Evolutionary conservation across 371 early-diverging fungal species (phyloP).

Genomic region (Apophysomyces sp.): DNA sequence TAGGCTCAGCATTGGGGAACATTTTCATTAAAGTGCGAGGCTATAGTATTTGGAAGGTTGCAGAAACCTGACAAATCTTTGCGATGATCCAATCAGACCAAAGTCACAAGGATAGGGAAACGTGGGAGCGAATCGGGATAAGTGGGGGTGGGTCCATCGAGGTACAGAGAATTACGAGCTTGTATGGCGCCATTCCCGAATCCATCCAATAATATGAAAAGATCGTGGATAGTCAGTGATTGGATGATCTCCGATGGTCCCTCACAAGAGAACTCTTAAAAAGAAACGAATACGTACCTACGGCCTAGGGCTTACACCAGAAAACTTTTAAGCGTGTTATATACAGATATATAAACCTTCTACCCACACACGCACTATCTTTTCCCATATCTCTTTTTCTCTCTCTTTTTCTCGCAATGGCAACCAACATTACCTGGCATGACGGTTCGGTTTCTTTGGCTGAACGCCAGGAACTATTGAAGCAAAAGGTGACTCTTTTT

Average conservation of each 20-base stretch:
- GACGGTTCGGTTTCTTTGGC: slow-evolving; percentile 71
- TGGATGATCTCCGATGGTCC: not conserved
- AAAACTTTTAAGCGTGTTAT: not conserved
- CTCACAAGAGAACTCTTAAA: no score
- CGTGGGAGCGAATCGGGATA: no score
- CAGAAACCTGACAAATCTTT: no score
- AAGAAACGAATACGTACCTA: no score
- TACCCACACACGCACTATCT: no score
- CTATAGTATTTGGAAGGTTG: no score
- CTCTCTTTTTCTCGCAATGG: slow-evolving; percentile 25
- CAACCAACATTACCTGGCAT: slow-evolving; percentile 94
- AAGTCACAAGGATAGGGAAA: no score
- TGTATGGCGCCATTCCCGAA: not conserved
- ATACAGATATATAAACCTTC: not conserved
- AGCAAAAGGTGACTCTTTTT: slow-evolving; percentile 60
- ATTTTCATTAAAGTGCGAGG: no score
- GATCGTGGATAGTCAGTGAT: not conserved
- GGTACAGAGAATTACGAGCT: not conserved
- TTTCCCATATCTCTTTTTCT: not conserved
- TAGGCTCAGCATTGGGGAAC: no score
- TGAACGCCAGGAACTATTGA: slow-evolving; percentile 73
- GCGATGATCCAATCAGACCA: no score
- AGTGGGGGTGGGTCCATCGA: no score
- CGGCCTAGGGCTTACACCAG: not conserved
- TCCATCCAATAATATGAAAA: not conserved